phyloP scores from a whole-genome alignment of 805 yeast species.

The Wickerhamomyces mucosus region DNA sequence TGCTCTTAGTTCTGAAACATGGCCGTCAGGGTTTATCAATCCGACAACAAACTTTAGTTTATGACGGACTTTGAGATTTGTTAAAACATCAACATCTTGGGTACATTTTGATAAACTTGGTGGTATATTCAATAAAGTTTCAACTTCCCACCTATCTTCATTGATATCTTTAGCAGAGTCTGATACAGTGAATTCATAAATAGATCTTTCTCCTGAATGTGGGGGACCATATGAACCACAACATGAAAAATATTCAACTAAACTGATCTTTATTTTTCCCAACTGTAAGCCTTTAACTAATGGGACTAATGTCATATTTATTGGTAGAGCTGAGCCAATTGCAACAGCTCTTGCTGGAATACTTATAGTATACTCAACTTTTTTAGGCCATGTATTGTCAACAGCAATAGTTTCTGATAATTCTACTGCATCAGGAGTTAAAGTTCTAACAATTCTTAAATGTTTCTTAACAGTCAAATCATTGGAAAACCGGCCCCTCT shows the following conservation, averaged over 20 bases:
- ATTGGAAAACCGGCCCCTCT: slow-evolving; percentile 68
- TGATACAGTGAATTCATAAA: slow-evolving; percentile 41
- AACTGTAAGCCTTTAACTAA: slow-evolving; percentile 68
- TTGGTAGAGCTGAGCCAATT: slow-evolving; percentile 69
- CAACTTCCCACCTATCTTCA: slow-evolving; percentile 69
- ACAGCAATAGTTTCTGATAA: slow-evolving; percentile 86
- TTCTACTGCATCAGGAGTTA: slow-evolving; percentile 82
- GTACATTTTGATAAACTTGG: slow-evolving; percentile 65
- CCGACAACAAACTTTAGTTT: slow-evolving; percentile 76
- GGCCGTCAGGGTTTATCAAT: slow-evolving; percentile 82
- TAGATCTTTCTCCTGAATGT: slow-evolving; percentile 52
- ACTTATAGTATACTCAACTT: slow-evolving; percentile 81
- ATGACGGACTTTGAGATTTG: slow-evolving; percentile 75
- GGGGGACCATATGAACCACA: slow-evolving; percentile 50
- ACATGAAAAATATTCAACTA: slow-evolving; percentile 60
- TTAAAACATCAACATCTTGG: slow-evolving; percentile 74
- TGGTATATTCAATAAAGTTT: slow-evolving; percentile 55
- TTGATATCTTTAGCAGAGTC: slow-evolving; percentile 15
- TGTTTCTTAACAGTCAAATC: slow-evolving; percentile 60
- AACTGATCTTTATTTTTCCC: slow-evolving; percentile 60
- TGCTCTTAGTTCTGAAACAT: slow-evolving; percentile 84
- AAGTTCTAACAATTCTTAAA: slow-evolving; percentile 73
- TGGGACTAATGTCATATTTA: slow-evolving; percentile 68
- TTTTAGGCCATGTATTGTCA: slow-evolving; percentile 91
- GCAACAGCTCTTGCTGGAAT: slow-evolving; percentile 86